Conservation (phyloP, 768 basidiomycete genomes). For the Crucibulum laeve region DNA sequence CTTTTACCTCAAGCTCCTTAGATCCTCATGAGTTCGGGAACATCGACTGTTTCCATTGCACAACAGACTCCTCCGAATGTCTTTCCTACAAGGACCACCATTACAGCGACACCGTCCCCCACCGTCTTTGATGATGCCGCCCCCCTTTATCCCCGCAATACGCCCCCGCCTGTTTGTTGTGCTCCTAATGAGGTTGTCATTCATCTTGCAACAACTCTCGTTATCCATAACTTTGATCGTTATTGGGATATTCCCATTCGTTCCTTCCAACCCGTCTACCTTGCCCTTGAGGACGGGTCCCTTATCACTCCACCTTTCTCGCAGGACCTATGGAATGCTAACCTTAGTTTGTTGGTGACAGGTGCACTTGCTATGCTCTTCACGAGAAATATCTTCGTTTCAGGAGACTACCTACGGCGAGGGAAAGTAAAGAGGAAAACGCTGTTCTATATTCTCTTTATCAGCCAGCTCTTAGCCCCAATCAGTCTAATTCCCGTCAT, state of each 20-base stretch:
- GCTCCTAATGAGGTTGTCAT: slow-evolving; percentile 41
- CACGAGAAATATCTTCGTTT: slow-evolving; percentile 45
- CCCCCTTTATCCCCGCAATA: slow-evolving; percentile 25
- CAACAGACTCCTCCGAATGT: slow-evolving; percentile 3
- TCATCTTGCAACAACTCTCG: slow-evolving; percentile 42
- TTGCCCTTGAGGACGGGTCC: slow-evolving; percentile 52
- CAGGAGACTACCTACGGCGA: slow-evolving; percentile 46
- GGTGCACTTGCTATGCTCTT: slow-evolving; percentile 49
- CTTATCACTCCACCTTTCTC: slow-evolving; percentile 43
- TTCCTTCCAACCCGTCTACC: slow-evolving; percentile 44
- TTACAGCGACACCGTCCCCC: slow-evolving; percentile 8
- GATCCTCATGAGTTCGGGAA: slow-evolving; percentile 14
- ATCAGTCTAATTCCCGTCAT: slow-evolving; percentile 38
- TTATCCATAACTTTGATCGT: slow-evolving; percentile 41
- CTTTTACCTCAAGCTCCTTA: slow-evolving; percentile 7
- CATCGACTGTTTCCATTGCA: slow-evolving; percentile 15
- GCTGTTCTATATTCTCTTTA: slow-evolving; percentile 52
- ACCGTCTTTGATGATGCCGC: slow-evolving; percentile 13
- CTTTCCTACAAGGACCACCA: slow-evolving; percentile 11
- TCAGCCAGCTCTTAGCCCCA: slow-evolving; percentile 51
- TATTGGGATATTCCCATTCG: slow-evolving; percentile 39
- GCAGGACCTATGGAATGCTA: slow-evolving; percentile 34
- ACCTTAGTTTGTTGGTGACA: slow-evolving; percentile 40
- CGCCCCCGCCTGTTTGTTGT: no score
- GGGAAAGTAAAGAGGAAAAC: slow-evolving; percentile 54